Base-by-base conservation (phyloP, 345 rosid genomes). In the Salix koriyanagi region DNA sequence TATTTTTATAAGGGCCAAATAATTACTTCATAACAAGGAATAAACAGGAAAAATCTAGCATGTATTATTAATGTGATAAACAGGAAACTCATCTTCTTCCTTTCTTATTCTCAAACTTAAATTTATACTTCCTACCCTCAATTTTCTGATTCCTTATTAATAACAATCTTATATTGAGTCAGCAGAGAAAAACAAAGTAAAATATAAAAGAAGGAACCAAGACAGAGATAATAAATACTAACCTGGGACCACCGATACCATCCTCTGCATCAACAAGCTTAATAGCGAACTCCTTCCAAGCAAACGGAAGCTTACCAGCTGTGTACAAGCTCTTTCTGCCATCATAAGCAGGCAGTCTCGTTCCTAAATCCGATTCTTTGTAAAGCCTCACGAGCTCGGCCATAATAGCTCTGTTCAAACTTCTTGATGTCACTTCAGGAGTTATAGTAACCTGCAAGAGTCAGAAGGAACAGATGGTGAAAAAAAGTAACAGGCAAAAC, bases 281-380 rank as follows among this genome's bases (percentile, higher is more conserved):
- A 80, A 96, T 81, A 28, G 52, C 80, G 85, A 96, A 96, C 86
- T 94, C 98, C 85, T 92, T 94, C 90, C 92, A 87, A 67, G 85
- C 76, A 73, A 96, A 96, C 30, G 99, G 98, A 81, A 96, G 94
- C 67, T 90, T 92, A 62, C 98, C 99, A 65, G 99, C 98, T 1
- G 99, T 96, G 87, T 96, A 96, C 74, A 96, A 91, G 50, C 94
- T 91, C 86, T 91, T 96, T 80, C 97, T 87, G 84, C 99, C 99
- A 82, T 96, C 99, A 42, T 96, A 96, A 76, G 99, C 99, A 69
- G 99, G 99, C 70, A 96, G 88, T 83, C 97, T 89, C 85, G 83
- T 88, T 70, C 99, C 99, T 16, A 96, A 83, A 71, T 91, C 96
- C 79, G 99, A 90, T 80, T 94, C 98, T 86, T 85, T 90, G 80